Conservation (phyloP, 192 early-diverging fungal genomes). For the Anaeromyces robustus region DNA sequence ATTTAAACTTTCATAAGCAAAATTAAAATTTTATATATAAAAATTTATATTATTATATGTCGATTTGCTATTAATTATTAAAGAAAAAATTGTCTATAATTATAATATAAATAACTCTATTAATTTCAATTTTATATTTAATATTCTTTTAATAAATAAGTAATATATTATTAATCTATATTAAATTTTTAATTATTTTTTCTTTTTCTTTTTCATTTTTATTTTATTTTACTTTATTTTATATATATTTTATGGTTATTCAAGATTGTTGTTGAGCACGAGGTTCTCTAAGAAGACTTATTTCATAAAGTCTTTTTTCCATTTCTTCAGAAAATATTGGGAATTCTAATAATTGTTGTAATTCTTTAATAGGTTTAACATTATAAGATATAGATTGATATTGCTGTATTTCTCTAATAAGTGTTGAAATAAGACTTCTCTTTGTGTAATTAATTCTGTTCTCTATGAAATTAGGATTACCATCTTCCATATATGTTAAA, state of each 20-base stretch:
- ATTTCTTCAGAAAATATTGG: conserved; percentile 11
- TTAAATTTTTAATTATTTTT: too few relatives aligned
- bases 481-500: conserved; percentile 24
- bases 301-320: conserved; percentile 8
- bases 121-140: too few relatives aligned
- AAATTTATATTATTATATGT: too few relatives aligned
- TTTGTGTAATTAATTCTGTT: conserved; percentile 19
- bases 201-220: too few relatives aligned
- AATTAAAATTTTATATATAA: too few relatives aligned
- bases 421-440: conserved; percentile 11
- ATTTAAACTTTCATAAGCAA: too few relatives aligned
- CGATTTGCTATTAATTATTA: too few relatives aligned
- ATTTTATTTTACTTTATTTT: too few relatives aligned
- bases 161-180: too few relatives aligned
- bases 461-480: conserved; percentile 15
- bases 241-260: background rate
- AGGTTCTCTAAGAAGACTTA: background rate
- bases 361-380: conserved; percentile 9
- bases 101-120: too few relatives aligned
- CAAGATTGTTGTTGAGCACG: background rate
- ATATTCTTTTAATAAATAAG: too few relatives aligned
- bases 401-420: conserved; percentile 15
- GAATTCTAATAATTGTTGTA: conserved; percentile 5
- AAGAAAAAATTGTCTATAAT: too few relatives aligned
- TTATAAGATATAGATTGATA: conserved; percentile 11